Evolutionary conservation across 768 basidiomycete genomes (phyloP), one percentile per base, ranked within the genome.

Genomic region (Lactarius hatsudake): DNA sequence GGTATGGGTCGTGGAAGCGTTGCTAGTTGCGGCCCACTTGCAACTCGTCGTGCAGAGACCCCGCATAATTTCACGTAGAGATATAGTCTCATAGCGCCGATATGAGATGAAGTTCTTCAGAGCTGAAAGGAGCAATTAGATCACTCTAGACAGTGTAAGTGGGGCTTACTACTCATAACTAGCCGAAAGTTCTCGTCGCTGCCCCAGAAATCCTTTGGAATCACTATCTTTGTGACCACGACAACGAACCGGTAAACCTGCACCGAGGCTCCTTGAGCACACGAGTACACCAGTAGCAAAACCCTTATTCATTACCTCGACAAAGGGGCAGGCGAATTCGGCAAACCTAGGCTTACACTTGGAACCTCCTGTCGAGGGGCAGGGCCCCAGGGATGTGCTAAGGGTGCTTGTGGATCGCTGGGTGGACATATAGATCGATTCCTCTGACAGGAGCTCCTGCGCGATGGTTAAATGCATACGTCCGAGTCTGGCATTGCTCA

Each of bases 141-240:
- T 13, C 13, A 38, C 38, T n/a, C 23, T 13, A 28, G 51, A 54
- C n/a, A 55, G 51, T 55, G 55, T 3, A 61, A 63, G 23, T 1
- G 62, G 18, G 5, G 13, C 43, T 32, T 72, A 94, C 93, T 79
- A 43, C 77, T 72, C 65, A 86, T 78, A 20, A 93, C 76, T 9
- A 85, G 67, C 62, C 84, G 80, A 55, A 86, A 82, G 72, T 98
- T 98, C 48, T 68, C 75, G 42, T 79, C 74, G 26, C 83, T 87
- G 13, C 95, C 95, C 93, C 95, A 96, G 67, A 96, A 84, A 17
- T 80, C 78, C 36, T 83, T 82, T 2, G 93, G 93, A 62, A 96
- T 87, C 18, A 94, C 85, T 9, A 81, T 72, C 66, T 86, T 85
- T 0, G 91, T 89, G 43, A 90, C 79, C 3, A 85, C 73, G 5